Percentiles rank a stretch among this genome's conserved stretches.
Evolutionary conservation across 768 basidiomycete genomes (phyloP).

Genomic region (Botryobasidium botryosum): DNA sequence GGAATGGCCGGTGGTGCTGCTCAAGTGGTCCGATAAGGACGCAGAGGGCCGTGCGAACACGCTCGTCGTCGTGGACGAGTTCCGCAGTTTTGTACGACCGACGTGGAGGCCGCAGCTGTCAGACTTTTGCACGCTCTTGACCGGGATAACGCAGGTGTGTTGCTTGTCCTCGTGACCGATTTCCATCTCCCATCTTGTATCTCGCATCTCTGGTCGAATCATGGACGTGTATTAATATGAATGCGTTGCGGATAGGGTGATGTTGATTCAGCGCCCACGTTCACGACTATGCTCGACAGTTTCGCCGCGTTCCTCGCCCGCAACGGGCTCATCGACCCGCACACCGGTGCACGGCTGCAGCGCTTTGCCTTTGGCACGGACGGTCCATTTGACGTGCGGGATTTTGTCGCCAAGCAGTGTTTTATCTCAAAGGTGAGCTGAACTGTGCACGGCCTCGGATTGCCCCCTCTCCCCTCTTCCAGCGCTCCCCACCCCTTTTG

Average conservation of each 20-base stretch:
- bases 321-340: constrained; percentile 7
- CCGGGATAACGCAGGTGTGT: constrained; percentile 83
- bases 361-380: constrained; percentile 24
- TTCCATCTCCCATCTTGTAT: neutral
- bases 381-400: constrained; percentile 60
- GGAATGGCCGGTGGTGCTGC: constrained; percentile 88
- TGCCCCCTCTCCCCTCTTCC: neutral
- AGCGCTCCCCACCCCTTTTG: too few species aligned
- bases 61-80: constrained; percentile 62
- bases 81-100: constrained; percentile 75
- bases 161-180: constrained; percentile 8
- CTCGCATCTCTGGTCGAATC: neutral
- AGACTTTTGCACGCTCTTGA: constrained; percentile 70
- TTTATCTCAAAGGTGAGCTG: constrained; percentile 56
- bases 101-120: constrained; percentile 72
- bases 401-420: constrained; percentile 80
- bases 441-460: neutral
- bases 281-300: constrained; percentile 44
- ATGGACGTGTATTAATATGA: too few species aligned
- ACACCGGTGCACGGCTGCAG: constrained; percentile 46
- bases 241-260: too few species aligned
- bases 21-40: constrained; percentile 60
- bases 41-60: constrained; percentile 32
- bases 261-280: constrained; percentile 64
- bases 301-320: constrained; percentile 23